Evolutionary conservation across 2,329 filamentous ascomycete genomes (phyloP).

Genomic region (Coleophoma cylindrospora): DNA sequence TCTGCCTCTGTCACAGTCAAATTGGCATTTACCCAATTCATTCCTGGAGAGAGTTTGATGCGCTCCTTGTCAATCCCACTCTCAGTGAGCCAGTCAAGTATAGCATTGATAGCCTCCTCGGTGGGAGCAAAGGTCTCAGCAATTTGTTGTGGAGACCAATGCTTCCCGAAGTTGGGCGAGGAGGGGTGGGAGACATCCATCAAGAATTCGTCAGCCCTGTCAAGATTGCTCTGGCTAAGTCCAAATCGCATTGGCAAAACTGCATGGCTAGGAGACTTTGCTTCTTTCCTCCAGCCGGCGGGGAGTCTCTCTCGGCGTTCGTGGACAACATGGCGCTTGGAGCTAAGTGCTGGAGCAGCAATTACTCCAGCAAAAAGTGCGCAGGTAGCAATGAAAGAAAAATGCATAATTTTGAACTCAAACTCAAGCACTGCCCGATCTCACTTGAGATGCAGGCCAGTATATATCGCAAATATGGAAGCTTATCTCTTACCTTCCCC

Average conservation of each 20-base stretch:
- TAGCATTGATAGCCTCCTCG: slow-evolving; percentile 39
- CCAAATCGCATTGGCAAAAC: slow-evolving; percentile 28
- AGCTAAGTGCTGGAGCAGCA: background rate
- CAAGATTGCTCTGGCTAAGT: slow-evolving; percentile 37
- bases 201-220: slow-evolving; percentile 36
- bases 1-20: slow-evolving; percentile 35
- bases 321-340: slow-evolving; percentile 4
- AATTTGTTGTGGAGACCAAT: slow-evolving; percentile 35
- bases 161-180: slow-evolving; percentile 37
- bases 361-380: background rate
- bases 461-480: background rate
- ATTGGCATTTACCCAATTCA: slow-evolving; percentile 21
- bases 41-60: slow-evolving; percentile 36
- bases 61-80: slow-evolving; percentile 42
- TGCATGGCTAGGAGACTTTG: slow-evolving; percentile 4
- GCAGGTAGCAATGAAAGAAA: background rate
- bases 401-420: background rate
- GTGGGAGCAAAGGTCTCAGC: slow-evolving; percentile 35
- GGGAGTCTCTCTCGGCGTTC: slow-evolving; percentile 2
- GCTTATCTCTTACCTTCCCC: slow-evolving; percentile 1
- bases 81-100: slow-evolving; percentile 45
- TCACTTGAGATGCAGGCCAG: background rate
- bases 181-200: slow-evolving; percentile 36
- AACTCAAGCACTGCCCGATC: background rate
- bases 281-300: background rate